Percentiles rank a stretch among this genome's conserved stretches.
These are phyloP conservation scores for Pleurotus platypus DNA, from an alignment of 768 basidiomycete species.

Conservation along the genomic window DNA sequence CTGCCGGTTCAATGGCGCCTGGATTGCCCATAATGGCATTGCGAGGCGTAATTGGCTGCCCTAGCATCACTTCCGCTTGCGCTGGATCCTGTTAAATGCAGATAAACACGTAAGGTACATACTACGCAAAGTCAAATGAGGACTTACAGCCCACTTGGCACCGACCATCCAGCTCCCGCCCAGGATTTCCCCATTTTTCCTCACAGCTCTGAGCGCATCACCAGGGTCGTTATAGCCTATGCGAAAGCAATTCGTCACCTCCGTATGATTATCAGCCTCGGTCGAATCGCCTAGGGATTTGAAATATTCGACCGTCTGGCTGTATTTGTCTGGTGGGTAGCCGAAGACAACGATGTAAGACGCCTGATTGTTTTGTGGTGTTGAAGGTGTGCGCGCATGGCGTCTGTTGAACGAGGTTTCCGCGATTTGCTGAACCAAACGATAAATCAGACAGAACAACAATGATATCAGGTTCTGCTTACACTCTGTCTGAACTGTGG, in stretches of 20 bases:
- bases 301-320: slow-evolving; percentile 70
- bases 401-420: slow-evolving; percentile 33
- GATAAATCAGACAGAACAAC: too few relatives aligned
- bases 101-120: background rate
- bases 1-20: slow-evolving; percentile 11
- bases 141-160: slow-evolving; percentile 78
- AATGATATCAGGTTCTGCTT: too few relatives aligned
- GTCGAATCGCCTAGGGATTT: slow-evolving; percentile 68
- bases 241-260: slow-evolving; percentile 78
- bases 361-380: slow-evolving; percentile 33
- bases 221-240: slow-evolving; percentile 70
- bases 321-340: slow-evolving; percentile 81
- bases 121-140: background rate
- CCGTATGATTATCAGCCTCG: slow-evolving; percentile 61
- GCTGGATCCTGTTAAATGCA: slow-evolving; percentile 58
- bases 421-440: slow-evolving; percentile 34
- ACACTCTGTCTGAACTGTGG: slow-evolving; percentile 45
- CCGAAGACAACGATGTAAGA: slow-evolving; percentile 80
- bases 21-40: slow-evolving; percentile 14
- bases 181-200: slow-evolving; percentile 80
- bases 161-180: slow-evolving; percentile 81
- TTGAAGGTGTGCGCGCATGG: slow-evolving; percentile 22
- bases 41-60: slow-evolving; percentile 26
- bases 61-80: slow-evolving; percentile 53
- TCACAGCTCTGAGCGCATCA: slow-evolving; percentile 74